Base-by-base conservation (phyloP, 2,329 filamentous ascomycete genomes). In the Berkeleyomyces basicola region DNA sequence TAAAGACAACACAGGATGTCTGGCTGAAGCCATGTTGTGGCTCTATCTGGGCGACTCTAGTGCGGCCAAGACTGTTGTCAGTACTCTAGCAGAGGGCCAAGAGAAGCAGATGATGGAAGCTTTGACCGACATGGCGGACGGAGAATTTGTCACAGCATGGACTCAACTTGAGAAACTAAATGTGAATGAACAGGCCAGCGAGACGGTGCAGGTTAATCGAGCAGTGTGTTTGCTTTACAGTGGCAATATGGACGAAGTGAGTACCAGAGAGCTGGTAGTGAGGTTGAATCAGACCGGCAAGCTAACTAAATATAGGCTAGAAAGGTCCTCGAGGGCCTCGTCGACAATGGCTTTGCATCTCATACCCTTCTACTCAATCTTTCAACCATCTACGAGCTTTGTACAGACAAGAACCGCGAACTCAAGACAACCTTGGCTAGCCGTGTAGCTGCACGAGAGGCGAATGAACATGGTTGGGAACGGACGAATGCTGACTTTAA, bases 321-420 rank as follows among this genome's bases (percentile, higher is more conserved):
- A 11, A 72, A 77, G 10, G 73, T 88, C 0, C 75, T 96, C 2
- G 86, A 92, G 68, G 73, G 75, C 0, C 74, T 95, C 9, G 77
- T 90, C 0, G 77, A 82, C 2, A 71, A 76, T 0, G 82, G 84
- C 1, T 76, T 82, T 47, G 81, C 83, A 0, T 96, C 92, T 64
- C 85, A 88, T 66, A 88, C 88, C 0, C 74, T 96, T 2, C 81
- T 95, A 0, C 95, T 96, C 74, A 97, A 97, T 71, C 74, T 99
- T 10, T 84, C 85, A 9, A 97, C 92, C 0, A 82, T 96, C 68
- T 97, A 95, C 71, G 93, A 97, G 73, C 79, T 97, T 6, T 93
- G 88, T 70, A 91, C 88, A 0, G 91, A 97, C 68, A 80, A 82
- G 66, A 82, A 88, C 49, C 77, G 82, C 58, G 79, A 79, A 10